Evolutionary conservation across 371 early-diverging fungal genomes (phyloP), one percentile per base, ranked within the genome.

Genomic region (Lichtheimia ornata): DNA sequence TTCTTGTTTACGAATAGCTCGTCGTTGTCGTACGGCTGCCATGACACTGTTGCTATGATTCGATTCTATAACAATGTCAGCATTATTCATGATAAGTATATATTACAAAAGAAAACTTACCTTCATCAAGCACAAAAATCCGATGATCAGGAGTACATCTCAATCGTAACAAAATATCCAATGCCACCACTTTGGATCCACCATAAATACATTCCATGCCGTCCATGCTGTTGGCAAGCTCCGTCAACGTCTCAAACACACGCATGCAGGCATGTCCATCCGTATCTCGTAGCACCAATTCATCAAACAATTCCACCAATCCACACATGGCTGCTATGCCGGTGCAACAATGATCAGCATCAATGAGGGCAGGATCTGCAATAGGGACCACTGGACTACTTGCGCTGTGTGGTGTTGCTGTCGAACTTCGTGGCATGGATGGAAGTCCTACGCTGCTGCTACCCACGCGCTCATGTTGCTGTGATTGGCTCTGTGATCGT

Each of bases 81-180:
- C 7, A 17, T 35, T 15, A 41, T 1, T 11, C 43, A 42, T 57
- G 12, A 42, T 52, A 30, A 0, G 18, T 35, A 9, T 5, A 13
- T 0, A 53, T 12, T 7, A 14, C 6, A 30, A 41, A 41, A 14
- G 4, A 56, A 13, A 15, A 50, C 76, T 69, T 72, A 74, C 77
- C 68, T 30, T 80, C 72, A 35, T 64, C 64, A 22, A 67, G 66
- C 22, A 77, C 56, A 45, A 76, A 85, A 18, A 88, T 67, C 22
- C 84, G 72, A 54, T 88, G 86, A 45, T 88, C 84, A 51, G 82
- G 72, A 57, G 81, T 75, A 54, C 84, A 84, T 28, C 86, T 73
- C 20, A 88, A 73, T 7, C 85, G 73, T 9, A 85, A 66, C 30
- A 86, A 53, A 24, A 84, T 65, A 53, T 85, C 85, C 43, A 88